These are phyloP conservation scores for Fomitopsis schrenkii DNA, from an alignment of 1,284 basidiomycete genomes.

Conservation along the genomic window DNA sequence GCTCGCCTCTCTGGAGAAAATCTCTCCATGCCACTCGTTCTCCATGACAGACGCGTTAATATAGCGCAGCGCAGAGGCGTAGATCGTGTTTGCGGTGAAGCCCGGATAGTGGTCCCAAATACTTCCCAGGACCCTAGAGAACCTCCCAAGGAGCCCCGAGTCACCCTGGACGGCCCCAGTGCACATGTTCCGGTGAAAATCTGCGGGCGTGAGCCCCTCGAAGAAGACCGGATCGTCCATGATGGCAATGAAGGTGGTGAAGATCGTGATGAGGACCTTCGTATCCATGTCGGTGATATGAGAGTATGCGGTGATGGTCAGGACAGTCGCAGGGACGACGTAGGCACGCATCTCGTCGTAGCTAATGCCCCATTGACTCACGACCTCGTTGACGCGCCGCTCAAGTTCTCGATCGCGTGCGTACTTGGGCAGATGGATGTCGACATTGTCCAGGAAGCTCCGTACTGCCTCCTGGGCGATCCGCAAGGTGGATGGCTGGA, in stretches of 20 bases:
- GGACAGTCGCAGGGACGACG: constrained; percentile 4
- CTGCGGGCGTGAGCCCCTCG: constrained; percentile 6
- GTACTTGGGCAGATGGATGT: background rate
- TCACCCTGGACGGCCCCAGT: constrained; percentile 12
- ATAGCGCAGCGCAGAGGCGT: constrained; percentile 12
- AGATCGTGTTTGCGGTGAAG: constrained; percentile 13
- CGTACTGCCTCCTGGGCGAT: background rate
- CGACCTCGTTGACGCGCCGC: constrained; percentile 2
- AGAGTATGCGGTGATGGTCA: constrained; percentile 10
- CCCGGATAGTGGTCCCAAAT: constrained; percentile 12
- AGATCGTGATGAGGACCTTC: constrained; percentile 12
- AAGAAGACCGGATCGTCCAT: constrained; percentile 13
- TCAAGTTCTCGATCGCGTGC: constrained; percentile 3
- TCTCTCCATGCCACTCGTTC: constrained; percentile 6
- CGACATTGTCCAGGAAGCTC: background rate
- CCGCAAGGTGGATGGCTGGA: background rate
- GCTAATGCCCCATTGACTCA: background rate
- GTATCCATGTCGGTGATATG: constrained; percentile 12
- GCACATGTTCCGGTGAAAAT: constrained; percentile 13
- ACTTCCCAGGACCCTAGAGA: constrained; percentile 8
- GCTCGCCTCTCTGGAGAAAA: background rate
- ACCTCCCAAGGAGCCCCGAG: constrained; percentile 9
- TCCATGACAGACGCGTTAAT: constrained; percentile 16
- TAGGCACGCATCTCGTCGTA: background rate
- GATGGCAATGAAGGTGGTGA: constrained; percentile 10